Evolutionary conservation across 2,329 filamentous ascomycete species (phyloP), one percentile per base, ranked within the genome.

Genomic region (Acarospora socialis): DNA sequence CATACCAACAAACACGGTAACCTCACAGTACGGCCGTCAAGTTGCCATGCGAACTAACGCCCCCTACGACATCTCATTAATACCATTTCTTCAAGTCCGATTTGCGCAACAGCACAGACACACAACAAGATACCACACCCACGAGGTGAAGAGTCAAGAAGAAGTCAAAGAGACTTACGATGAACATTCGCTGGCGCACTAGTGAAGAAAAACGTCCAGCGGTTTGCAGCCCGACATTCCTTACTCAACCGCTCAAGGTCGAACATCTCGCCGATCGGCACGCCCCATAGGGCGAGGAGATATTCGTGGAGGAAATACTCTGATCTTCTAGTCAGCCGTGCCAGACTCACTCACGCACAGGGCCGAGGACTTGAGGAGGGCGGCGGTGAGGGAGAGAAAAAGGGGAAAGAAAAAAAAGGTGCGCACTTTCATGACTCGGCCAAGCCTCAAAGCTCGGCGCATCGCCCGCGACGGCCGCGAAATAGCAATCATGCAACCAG

Each of bases 401-500:
- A n/a, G n/a, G n/a, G n/a, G n/a, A n/a, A n/a, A n/a, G n/a, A n/a
- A n/a, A n/a, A n/a, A n/a, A n/a, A n/a, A n/a, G n/a, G n/a, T n/a
- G n/a, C n/a, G 2, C n/a, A n/a, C n/a, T 25, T 17, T 50, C 41
- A 6, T 43, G 35, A 4, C 68, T 66, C 2, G 74, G 73, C 52
- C 70, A 69, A 0, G 66, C 63, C 54, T 82, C 77, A 39, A 81
- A 79, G 0, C 66, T 60, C 13, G 66, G 68, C 8, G 64, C 57
- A 46, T 82, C 77, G 0, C 72, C 71, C 0, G 66, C 73, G 1
- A 77, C 73, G 1, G 69, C 71, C 0, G 75, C 61, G 42, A 82
- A 81, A 32, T 75, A 73, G 41, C 65, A 69, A 45, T 81, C 73
- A 57, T 79, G 77, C 36, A 81, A 40, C 75, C 76, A 82, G 32